Conservation (phyloP, 2,329 filamentous ascomycete species). For the Colletotrichum sansevieriae region DNA sequence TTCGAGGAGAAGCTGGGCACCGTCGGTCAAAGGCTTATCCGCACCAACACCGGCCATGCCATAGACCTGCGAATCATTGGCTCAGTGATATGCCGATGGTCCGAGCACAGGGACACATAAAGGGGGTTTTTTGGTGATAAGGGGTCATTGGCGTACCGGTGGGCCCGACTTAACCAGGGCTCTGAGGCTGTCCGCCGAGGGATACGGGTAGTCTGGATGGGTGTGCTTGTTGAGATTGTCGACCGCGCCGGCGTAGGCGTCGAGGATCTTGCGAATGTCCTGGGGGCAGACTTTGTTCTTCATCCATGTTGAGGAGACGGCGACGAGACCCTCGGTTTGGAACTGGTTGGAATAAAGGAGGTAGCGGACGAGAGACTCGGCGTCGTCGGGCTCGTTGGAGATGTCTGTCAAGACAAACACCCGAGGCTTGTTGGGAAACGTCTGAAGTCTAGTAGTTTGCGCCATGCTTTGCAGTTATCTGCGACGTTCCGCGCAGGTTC, state of each 20-base stretch:
- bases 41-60: slow-evolving; percentile 50
- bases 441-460: slow-evolving; percentile 18
- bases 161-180: slow-evolving; percentile 54
- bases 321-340: slow-evolving; percentile 58
- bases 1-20: slow-evolving; percentile 57
- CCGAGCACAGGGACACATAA: background rate
- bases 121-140: background rate
- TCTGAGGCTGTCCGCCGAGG: slow-evolving; percentile 52
- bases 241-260: slow-evolving; percentile 58
- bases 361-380: slow-evolving; percentile 58
- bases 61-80: slow-evolving; percentile 46
- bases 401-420: slow-evolving; percentile 60
- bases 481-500: background rate
- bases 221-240: slow-evolving; percentile 63
- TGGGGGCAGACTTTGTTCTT: slow-evolving; percentile 55
- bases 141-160: slow-evolving; percentile 43
- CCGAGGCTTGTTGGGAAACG: slow-evolving; percentile 47
- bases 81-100: background rate
- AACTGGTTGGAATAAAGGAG: slow-evolving; percentile 62
- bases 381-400: slow-evolving; percentile 61
- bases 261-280: slow-evolving; percentile 58
- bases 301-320: slow-evolving; percentile 61
- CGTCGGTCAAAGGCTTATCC: slow-evolving; percentile 51
- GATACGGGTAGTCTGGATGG: slow-evolving; percentile 58
- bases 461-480: background rate